A percentile compares a stretch with the other conserved stretches of the same genome.
Conservation (phyloP, 768 basidiomycete genomes). For the Hygrophoropsis aurantiaca region DNA sequence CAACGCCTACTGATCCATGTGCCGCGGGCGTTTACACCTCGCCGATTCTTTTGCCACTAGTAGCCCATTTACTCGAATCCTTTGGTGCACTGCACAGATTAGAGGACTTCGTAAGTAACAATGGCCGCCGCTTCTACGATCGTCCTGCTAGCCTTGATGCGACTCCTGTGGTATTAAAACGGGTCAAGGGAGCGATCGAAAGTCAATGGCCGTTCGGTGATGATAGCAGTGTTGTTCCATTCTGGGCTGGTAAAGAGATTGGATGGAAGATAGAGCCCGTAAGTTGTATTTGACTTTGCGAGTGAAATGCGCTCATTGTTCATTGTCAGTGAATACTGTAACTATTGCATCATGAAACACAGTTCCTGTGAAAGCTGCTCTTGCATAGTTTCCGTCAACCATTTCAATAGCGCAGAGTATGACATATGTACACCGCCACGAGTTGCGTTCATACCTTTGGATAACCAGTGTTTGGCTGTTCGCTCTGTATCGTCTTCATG, state of each 20-base stretch:
- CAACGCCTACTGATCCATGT: constrained; percentile 71
- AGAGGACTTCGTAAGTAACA: constrained; percentile 72
- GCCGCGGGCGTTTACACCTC: constrained; percentile 97
- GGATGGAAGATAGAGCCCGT: constrained; percentile 60
- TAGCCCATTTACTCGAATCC: constrained; percentile 84
- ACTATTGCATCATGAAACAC: too few relatives aligned
- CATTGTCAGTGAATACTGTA: too few relatives aligned
- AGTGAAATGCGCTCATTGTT: too few relatives aligned
- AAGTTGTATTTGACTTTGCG: constrained; percentile 6
- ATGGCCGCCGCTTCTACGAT: constrained; percentile 83
- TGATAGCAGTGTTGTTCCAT: constrained; percentile 67
- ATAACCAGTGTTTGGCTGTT: too few relatives aligned
- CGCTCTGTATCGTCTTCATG: too few relatives aligned
- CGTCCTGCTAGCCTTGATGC: constrained; percentile 29
- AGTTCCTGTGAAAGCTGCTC: too few relatives aligned
- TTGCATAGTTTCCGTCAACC: too few relatives aligned
- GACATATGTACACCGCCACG: too few relatives aligned
- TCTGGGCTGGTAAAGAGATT: constrained; percentile 83
- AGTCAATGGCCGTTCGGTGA: constrained; percentile 45
- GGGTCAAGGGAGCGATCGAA: constrained; percentile 41
- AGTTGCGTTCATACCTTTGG: too few relatives aligned
- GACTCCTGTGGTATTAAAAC: constrained; percentile 43
- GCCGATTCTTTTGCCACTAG: constrained; percentile 85
- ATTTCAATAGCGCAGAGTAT: too few relatives aligned
- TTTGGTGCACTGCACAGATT: constrained; percentile 85